These are phyloP conservation scores for Trichosporon ovoides DNA, from an alignment of 1,284 basidiomycete genomes.

Conservation along the genomic window DNA sequence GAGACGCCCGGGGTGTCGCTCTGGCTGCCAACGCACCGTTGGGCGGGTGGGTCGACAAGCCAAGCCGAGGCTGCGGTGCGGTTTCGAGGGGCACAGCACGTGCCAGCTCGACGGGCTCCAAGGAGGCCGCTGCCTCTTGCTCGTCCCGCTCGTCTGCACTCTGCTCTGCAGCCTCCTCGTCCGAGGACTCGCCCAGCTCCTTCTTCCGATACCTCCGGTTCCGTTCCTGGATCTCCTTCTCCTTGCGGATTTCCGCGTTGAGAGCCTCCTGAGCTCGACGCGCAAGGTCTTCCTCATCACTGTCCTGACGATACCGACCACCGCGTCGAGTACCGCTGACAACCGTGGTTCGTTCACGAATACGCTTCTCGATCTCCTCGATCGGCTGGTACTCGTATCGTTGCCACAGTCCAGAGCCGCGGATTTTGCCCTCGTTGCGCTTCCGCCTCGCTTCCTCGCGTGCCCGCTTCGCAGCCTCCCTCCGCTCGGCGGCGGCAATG, in stretches of 20 bases:
- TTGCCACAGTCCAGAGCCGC: slow-evolving; percentile 38
- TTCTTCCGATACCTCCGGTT: slow-evolving; percentile 10
- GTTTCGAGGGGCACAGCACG: not conserved
- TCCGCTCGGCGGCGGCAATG: slow-evolving; percentile 17
- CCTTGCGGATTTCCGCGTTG: slow-evolving; percentile 5
- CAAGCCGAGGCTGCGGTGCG: not conserved
- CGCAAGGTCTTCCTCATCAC: slow-evolving; percentile 22
- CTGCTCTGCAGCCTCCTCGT: slow-evolving; percentile 8
- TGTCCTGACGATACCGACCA: slow-evolving; percentile 19
- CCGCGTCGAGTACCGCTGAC: slow-evolving; percentile 39
- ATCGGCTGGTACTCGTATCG: slow-evolving; percentile 32
- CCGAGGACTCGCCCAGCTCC: slow-evolving; percentile 5
- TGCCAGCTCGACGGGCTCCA: not conserved
- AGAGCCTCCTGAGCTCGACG: slow-evolving; percentile 13
- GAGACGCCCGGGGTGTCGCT: not conserved
- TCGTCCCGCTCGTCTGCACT: slow-evolving; percentile 3
- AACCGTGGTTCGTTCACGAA: slow-evolving; percentile 24
- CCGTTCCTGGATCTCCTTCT: slow-evolving; percentile 17
- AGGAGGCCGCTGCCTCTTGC: not conserved
- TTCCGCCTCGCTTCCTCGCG: slow-evolving; percentile 28
- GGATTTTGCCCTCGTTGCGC: slow-evolving; percentile 30
- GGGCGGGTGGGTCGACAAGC: not conserved
- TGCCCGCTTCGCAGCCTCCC: slow-evolving; percentile 21
- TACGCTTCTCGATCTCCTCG: slow-evolving; percentile 27
- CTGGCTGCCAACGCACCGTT: not conserved